Conservation (phyloP, 2,329 filamentous ascomycete species). For the Ophiocordyceps unilateralis region DNA sequence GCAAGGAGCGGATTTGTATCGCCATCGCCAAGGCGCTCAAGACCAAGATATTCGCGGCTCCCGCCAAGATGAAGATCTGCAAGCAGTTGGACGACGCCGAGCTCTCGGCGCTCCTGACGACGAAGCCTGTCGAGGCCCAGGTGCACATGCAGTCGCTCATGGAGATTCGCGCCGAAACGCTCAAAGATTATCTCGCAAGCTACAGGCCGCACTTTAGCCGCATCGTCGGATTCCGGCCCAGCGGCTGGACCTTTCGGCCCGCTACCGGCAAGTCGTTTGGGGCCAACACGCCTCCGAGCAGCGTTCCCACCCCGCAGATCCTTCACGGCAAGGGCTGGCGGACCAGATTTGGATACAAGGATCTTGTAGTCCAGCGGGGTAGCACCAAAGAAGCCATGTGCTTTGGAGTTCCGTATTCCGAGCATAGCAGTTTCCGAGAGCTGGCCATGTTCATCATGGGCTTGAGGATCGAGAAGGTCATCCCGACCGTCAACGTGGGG, state of each 20-base stretch:
- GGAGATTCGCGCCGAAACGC: conserved; percentile 80
- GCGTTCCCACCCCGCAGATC: conserved; percentile 30
- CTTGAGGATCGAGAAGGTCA: conserved; percentile 70
- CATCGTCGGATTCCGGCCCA: conserved; percentile 80
- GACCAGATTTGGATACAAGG: conserved; percentile 49
- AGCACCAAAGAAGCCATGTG: conserved; percentile 70
- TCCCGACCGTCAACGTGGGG: conserved; percentile 80
- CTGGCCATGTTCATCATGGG: conserved; percentile 85
- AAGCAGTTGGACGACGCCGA: conserved; percentile 73
- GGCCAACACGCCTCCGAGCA: conserved; percentile 29
- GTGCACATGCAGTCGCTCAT: conserved; percentile 96
- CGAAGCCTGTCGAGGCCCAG: conserved; percentile 67
- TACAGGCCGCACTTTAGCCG: conserved; percentile 71
- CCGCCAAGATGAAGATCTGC: conserved; percentile 71
- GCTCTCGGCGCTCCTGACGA: conserved; percentile 59
- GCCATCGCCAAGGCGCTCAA: conserved; percentile 75
- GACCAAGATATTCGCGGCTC: conserved; percentile 77
- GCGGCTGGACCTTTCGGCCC: conserved; percentile 84
- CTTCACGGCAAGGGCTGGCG: conserved; percentile 54
- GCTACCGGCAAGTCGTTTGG: conserved; percentile 37
- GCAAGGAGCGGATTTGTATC: conserved; percentile 89
- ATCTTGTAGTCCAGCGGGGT: conserved; percentile 68
- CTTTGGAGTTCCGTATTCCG: conserved; percentile 88
- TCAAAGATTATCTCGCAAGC: conserved; percentile 71
- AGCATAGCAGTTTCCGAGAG: conserved; percentile 91